phyloP scores from a whole-genome alignment of 2,329 filamentous ascomycete genomes.

The Aspergillus sp. region DNA sequence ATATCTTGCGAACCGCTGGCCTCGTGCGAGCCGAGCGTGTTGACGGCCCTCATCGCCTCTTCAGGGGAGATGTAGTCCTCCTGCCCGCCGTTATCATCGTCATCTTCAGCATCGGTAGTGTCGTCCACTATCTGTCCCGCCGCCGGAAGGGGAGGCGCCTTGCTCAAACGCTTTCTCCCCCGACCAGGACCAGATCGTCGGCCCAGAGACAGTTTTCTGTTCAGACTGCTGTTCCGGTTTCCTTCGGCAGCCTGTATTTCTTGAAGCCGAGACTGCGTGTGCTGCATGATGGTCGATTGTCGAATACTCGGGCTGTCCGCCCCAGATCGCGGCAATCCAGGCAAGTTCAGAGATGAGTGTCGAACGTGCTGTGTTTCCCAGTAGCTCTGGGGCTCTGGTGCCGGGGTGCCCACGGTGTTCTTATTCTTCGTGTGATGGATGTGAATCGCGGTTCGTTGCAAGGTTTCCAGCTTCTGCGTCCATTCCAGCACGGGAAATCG shows the following conservation, averaged over 20 bases:
- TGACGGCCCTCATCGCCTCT: background rate
- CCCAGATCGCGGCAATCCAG: no score
- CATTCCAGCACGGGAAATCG: slow-evolving; percentile 64
- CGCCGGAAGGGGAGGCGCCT: slow-evolving; percentile 10
- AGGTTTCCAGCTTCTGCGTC: slow-evolving; percentile 59
- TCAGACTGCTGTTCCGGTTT: slow-evolving; percentile 26
- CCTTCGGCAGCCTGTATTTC: slow-evolving; percentile 31
- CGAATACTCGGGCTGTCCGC: no score
- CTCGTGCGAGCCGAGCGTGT: slow-evolving; percentile 20
- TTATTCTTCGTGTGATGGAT: slow-evolving; percentile 44
- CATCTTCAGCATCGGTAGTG: slow-evolving; percentile 33
- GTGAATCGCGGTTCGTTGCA: slow-evolving; percentile 58
- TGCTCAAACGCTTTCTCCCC: slow-evolving; percentile 24
- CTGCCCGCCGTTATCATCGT: slow-evolving; percentile 34
- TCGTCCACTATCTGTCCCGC: slow-evolving; percentile 29
- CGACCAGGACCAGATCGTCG: slow-evolving; percentile 38
- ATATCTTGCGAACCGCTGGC: slow-evolving; percentile 17
- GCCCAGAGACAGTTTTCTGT: slow-evolving; percentile 35
- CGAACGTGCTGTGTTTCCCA: no score
- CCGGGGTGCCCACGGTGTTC: no score
- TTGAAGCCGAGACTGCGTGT: slow-evolving; percentile 32
- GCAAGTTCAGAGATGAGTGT: no score
- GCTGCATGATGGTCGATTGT: slow-evolving; percentile 22
- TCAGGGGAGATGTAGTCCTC: slow-evolving; percentile 34
- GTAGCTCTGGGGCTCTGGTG: no score